A percentile compares a stretch with the other conserved stretches of the same genome.
phyloP scores from a whole-genome alignment of 176 grass and related monocot genomes.

The Coix lacrymajobi region DNA sequence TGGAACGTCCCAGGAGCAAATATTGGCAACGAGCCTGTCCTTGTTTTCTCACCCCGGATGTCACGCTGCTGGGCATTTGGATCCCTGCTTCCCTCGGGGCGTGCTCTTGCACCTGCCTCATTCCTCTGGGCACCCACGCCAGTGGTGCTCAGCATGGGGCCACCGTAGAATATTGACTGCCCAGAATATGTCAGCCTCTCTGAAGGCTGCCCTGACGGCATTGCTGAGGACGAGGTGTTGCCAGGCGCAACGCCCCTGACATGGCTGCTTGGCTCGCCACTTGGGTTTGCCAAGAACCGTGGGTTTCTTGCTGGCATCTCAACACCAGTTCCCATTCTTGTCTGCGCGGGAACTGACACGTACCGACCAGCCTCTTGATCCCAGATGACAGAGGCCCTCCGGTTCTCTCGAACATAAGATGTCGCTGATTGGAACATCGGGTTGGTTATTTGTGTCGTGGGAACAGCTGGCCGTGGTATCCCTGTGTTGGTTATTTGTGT shows the following conservation, averaged over 20 bases:
- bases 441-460: slow-evolving; percentile 47
- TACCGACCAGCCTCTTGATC: slow-evolving; percentile 98
- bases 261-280: slow-evolving; percentile 34
- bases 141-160: slow-evolving; percentile 64
- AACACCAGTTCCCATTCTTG: slow-evolving; percentile 36
- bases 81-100: slow-evolving; percentile 45
- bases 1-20: slow-evolving; percentile 66
- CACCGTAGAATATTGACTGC: slow-evolving; percentile 93
- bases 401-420: slow-evolving; percentile 60
- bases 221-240: slow-evolving; percentile 32
- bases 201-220: slow-evolving; percentile 34
- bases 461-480: slow-evolving; percentile 29
- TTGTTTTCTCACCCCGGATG: slow-evolving; percentile 37
- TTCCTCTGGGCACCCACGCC: slow-evolving; percentile 23
- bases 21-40: slow-evolving; percentile 61
- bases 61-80: slow-evolving; percentile 40
- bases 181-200: slow-evolving; percentile 73
- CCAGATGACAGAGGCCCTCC: slow-evolving; percentile 82
- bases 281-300: slow-evolving; percentile 50
- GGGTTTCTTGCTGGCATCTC: slow-evolving; percentile 33
- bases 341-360: slow-evolving; percentile 50
- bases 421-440: slow-evolving; percentile 87
- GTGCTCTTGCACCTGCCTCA: slow-evolving; percentile 30
- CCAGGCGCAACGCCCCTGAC: slow-evolving; percentile 30
- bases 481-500: slow-evolving; percentile 34